A percentile compares a stretch with the other conserved stretches of the same genome.
phyloP scores from a whole-genome alignment of 495 filamentous ascomycete species.

The Aspergillus indologenus region DNA sequence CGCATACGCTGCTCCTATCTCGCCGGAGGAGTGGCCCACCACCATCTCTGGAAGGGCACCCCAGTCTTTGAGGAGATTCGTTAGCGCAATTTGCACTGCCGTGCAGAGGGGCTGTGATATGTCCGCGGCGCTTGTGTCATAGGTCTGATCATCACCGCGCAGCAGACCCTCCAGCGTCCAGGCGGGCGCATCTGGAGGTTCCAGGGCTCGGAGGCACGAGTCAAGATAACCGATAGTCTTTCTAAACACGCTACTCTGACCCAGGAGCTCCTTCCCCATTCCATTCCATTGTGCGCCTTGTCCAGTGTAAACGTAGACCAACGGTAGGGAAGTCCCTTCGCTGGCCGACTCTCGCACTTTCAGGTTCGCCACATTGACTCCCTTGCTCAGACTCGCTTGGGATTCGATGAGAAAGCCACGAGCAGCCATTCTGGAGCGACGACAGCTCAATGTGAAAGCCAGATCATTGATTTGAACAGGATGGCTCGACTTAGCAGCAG shows the following conservation, averaged over 20 bases:
- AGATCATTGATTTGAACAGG: neutral
- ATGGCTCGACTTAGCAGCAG: neutral
- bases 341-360: neutral
- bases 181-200: neutral
- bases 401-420: neutral
- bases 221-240: neutral
- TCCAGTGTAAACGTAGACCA: conserved; percentile 2
- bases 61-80: conserved; percentile 15
- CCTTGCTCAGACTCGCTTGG: neutral
- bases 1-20: conserved; percentile 14
- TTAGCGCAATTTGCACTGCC: conserved; percentile 17
- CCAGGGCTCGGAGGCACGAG: neutral
- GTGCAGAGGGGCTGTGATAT: conserved; percentile 35
- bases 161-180: neutral
- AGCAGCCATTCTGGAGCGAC: neutral
- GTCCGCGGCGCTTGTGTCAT: conserved; percentile 18
- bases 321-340: neutral
- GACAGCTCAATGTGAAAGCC: neutral
- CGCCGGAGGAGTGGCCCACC: conserved; percentile 15
- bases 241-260: neutral
- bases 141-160: neutral
- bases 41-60: conserved; percentile 5
- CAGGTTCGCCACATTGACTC: neutral
- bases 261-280: conserved; percentile 4
- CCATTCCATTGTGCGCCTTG: conserved; percentile 13